phyloP scores from a whole-genome alignment of 768 basidiomycete genomes.

The Symmetrospora coprosmae region DNA sequence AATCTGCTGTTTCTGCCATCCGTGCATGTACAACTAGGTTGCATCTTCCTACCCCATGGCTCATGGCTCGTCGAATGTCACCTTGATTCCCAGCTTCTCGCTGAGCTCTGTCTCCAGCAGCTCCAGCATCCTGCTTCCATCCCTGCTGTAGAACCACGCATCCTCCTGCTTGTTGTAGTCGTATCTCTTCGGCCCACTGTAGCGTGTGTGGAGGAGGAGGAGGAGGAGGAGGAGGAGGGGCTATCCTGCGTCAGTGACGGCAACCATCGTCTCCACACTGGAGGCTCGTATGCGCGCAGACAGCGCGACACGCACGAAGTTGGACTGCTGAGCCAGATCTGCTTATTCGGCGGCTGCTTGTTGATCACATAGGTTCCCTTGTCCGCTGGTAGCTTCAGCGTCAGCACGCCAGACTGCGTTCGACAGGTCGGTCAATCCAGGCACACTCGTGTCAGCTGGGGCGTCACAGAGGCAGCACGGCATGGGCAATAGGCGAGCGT shows the following conservation, averaged over 20 bases:
- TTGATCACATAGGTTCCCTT: constrained; percentile 86
- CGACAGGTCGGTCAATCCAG: background rate
- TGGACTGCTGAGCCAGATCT: constrained; percentile 89
- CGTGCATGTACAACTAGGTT: too few relatives aligned
- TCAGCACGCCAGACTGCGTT: constrained; percentile 80
- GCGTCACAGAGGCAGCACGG: too few relatives aligned
- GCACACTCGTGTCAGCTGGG: background rate
- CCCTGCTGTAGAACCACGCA: constrained; percentile 65
- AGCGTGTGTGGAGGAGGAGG: background rate
- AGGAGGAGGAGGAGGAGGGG: too few relatives aligned
- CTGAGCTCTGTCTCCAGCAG: constrained; percentile 61
- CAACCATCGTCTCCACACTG: too few relatives aligned
- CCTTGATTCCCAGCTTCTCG: constrained; percentile 21
- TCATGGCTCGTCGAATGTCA: constrained; percentile 1
- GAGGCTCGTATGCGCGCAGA: background rate
- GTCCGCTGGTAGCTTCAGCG: constrained; percentile 53
- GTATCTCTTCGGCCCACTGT: constrained; percentile 81
- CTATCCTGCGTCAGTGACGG: too few relatives aligned
- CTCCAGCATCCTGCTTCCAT: constrained; percentile 47
- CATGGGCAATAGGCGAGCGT: constrained; percentile 5
- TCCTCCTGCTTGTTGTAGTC: constrained; percentile 51
- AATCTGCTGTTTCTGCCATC: too few relatives aligned
- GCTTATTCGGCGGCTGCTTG: constrained; percentile 93
- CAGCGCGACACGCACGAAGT: constrained; percentile 46
- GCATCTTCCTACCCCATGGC: too few relatives aligned